A percentile compares a stretch with the other conserved stretches of the same genome.
Conservation (phyloP, 768 basidiomycete genomes). For the Symmetrospora coprosmae region DNA sequence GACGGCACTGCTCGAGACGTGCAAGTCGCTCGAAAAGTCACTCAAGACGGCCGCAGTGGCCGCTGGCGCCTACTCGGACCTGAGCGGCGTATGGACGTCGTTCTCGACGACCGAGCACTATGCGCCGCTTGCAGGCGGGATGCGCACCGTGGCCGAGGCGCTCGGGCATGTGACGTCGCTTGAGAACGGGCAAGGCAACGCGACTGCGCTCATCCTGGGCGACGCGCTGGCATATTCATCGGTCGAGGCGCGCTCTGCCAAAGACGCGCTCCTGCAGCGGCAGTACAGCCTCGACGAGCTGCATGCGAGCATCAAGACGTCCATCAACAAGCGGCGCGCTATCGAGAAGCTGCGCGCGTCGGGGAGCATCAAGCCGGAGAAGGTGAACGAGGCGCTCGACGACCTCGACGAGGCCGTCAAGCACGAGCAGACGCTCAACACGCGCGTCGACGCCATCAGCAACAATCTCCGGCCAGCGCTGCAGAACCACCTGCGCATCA, state of each 20-base stretch:
- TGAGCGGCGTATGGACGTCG: constrained; percentile 70
- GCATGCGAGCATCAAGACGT: constrained; percentile 77
- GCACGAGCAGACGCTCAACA: constrained; percentile 69
- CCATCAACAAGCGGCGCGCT: constrained; percentile 79
- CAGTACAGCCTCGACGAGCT: constrained; percentile 86
- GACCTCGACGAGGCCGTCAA: constrained; percentile 91
- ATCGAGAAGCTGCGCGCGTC: constrained; percentile 80
- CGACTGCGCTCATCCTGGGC: constrained; percentile 88
- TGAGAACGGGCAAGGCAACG: constrained; percentile 55
- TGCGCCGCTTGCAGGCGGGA: constrained; percentile 62
- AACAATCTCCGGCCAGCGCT: constrained; percentile 80
- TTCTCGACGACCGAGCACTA: constrained; percentile 58
- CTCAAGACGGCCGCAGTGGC: constrained; percentile 45
- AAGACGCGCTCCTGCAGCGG: constrained; percentile 80
- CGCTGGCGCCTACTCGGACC: constrained; percentile 63
- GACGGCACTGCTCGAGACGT: constrained; percentile 78
- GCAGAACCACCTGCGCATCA: constrained; percentile 64
- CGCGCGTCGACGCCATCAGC: constrained; percentile 82
- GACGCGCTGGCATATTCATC: constrained; percentile 93
- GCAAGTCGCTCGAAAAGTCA: constrained; percentile 68
- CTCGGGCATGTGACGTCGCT: constrained; percentile 80
- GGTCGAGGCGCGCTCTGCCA: constrained; percentile 89
- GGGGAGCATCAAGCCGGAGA: constrained; percentile 59
- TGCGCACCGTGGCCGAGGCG: constrained; percentile 70
- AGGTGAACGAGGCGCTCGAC: constrained; percentile 78